A percentile compares a stretch with the other conserved stretches of the same genome.
These are phyloP conservation scores for Aquilaria sinensis DNA, from an alignment of 345 rosid species.

Conservation along the genomic window DNA sequence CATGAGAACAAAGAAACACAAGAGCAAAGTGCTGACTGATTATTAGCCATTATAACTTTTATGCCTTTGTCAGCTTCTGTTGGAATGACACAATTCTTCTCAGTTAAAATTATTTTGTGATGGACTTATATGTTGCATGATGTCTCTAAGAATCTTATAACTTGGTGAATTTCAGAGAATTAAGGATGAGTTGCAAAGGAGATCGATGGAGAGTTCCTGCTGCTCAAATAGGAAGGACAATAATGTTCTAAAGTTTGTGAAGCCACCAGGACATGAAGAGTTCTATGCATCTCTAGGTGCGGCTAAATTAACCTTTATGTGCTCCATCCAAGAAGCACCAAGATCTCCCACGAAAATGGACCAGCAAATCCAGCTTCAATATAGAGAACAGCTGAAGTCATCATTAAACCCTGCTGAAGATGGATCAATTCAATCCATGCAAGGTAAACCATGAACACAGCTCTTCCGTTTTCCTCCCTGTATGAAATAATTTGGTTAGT, in stretches of 20 bases:
- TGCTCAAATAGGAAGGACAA: constrained; percentile 18
- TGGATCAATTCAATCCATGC: constrained; percentile 16
- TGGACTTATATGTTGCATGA: too few relatives aligned
- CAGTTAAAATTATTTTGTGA: too few relatives aligned
- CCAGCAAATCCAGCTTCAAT: constrained; percentile 7
- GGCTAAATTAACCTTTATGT: constrained; percentile 15
- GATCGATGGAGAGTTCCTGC: constrained; percentile 35
- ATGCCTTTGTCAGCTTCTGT: too few relatives aligned
- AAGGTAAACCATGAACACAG: constrained; percentile 16
- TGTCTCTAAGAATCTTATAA: not conserved
- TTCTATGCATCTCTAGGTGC: constrained; percentile 44
- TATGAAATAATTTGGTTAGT: constrained; percentile 14
- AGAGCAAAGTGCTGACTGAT: too few relatives aligned
- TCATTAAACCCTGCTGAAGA: constrained; percentile 17
- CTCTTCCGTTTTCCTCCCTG: not conserved
- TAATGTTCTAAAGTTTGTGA: constrained; percentile 23
- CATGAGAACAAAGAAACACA: too few relatives aligned
- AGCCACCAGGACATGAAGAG: constrained; percentile 50
- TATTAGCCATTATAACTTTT: too few relatives aligned
- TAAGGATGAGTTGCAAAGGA: constrained; percentile 60
- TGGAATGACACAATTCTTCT: too few relatives aligned
- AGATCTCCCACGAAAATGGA: constrained; percentile 14
- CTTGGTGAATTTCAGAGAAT: constrained; percentile 45
- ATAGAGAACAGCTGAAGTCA: constrained; percentile 14
- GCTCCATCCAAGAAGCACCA: constrained; percentile 20